These are phyloP conservation scores for Fomitopsis palustris DNA, from an alignment of 1,284 basidiomycete species.

Conservation along the genomic window DNA sequence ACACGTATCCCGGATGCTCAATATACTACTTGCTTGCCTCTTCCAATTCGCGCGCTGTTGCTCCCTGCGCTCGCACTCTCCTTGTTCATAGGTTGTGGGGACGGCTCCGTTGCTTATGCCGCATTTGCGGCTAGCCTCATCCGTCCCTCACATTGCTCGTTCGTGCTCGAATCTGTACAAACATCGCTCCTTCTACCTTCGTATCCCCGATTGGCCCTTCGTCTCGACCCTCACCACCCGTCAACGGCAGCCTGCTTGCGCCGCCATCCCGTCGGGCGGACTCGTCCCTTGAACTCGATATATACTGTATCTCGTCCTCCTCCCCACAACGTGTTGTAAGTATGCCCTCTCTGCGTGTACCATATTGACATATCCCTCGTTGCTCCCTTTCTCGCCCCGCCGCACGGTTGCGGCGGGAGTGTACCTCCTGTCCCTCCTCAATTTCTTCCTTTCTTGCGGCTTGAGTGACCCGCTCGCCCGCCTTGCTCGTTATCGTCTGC, in stretches of 20 bases:
- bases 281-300: not conserved
- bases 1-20: not conserved
- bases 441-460: not conserved
- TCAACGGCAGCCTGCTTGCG: not conserved
- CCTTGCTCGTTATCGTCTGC: not conserved
- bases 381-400: not conserved
- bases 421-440: slow-evolving; percentile 1
- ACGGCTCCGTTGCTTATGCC: not conserved
- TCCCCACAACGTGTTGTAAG: not conserved
- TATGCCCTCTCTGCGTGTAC: slow-evolving; percentile 5
- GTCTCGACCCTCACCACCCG: not conserved
- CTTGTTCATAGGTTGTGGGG: not conserved
- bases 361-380: slow-evolving; percentile 1
- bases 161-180: not conserved
- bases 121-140: not conserved
- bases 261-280: not conserved
- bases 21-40: not conserved
- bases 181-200: slow-evolving; percentile 1
- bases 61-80: not conserved
- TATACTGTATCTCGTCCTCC: slow-evolving; percentile 5
- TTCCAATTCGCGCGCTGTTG: not conserved
- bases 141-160: not conserved
- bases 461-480: not conserved
- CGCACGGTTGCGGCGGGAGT: not conserved
- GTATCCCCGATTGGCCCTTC: slow-evolving; percentile 3